Evolutionary conservation across 176 grass and related monocot genomes (phyloP), one percentile per base, ranked within the genome.

Genomic region (Echinochloa phyllopogon): DNA sequence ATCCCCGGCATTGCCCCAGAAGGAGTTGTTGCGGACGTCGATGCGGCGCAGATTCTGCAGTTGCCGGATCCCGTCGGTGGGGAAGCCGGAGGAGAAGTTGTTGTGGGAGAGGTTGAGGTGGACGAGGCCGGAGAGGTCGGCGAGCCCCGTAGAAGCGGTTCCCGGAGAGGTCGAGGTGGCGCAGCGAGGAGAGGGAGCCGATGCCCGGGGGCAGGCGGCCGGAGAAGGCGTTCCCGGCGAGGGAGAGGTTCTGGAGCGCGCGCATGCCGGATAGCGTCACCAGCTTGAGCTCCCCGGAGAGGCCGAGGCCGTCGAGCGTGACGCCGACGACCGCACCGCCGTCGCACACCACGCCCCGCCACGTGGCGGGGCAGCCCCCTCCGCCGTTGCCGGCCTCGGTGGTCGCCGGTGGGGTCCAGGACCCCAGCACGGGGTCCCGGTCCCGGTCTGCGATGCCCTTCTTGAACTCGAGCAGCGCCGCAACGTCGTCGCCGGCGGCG

Each of bases 111-210:
- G 92, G 83, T 99, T 94, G 77, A 99, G 94, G 82, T 94, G 86
- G 75, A 89, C 88, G 65, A 99, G 85, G 33, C 94, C 84, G 12
- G 86, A 65, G 81, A 99, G 90, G 16, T 99, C 86, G 24, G 91
- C 81, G 74, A 99, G 91, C 88, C 18, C 97, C 97, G 70, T 96
- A 99, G 86, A 99, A 99, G 69, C 82, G 88, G 83, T 99, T 99
- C 15, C 86, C 90, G 8, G 97, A 94, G 56, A 99, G 88, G 85
- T 99, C 94, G 86, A 99, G 88, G 88, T 82, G 81, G 73, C 82
- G 86, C 52, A 99, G 94, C 86, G 91, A 83, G 63, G 86, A 18
- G 77, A 99, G 89, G 42, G 69, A 81, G 53, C 97, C 88, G 44
- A 99, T 87, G 87, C 29, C 90, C 17, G 97, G 96, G 20, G 94